Conservation (phyloP, 2,329 filamentous ascomycete genomes). For the Tolypocladium ophioglossoides region DNA sequence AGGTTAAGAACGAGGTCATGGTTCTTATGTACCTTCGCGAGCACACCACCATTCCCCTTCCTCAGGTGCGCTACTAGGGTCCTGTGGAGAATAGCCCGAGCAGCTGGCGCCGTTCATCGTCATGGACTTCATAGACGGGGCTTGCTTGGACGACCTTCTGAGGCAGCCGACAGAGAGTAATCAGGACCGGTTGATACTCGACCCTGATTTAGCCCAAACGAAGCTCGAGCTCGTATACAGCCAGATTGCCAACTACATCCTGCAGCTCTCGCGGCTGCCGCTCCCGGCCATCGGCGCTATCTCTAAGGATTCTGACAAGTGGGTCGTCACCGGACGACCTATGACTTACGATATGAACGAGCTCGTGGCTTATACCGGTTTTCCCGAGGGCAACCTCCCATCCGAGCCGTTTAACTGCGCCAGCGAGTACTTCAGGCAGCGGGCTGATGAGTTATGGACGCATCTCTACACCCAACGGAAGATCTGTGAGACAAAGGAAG, state of each 20-base stretch:
- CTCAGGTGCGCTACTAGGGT: constrained; percentile 14
- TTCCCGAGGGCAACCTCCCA: constrained; percentile 16
- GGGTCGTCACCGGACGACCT: constrained; percentile 20
- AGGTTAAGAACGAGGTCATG: constrained; percentile 18
- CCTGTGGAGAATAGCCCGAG: constrained; percentile 15
- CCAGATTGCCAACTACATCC: constrained; percentile 13
- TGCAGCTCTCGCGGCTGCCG: constrained; percentile 17
- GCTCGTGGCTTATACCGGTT: constrained; percentile 18
- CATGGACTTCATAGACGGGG: constrained; percentile 18
- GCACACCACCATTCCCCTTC: constrained; percentile 20
- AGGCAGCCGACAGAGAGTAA: constrained; percentile 13
- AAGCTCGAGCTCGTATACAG: constrained; percentile 11
- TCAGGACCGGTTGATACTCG: constrained; percentile 9
- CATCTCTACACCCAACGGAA: background rate
- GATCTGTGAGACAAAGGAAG: background rate
- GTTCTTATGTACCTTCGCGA: constrained; percentile 15
- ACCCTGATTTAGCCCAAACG: constrained; percentile 10
- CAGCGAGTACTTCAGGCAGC: constrained; percentile 12
- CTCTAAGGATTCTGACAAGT: constrained; percentile 14
- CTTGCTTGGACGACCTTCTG: constrained; percentile 10
- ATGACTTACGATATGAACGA: constrained; percentile 31
- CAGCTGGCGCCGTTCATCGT: constrained; percentile 22
- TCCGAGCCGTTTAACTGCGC: constrained; percentile 18
- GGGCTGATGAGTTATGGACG: background rate
- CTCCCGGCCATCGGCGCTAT: constrained; percentile 25